Base-by-base conservation (phyloP, 371 early-diverging fungal species). In the Lichtheimia ornata region DNA sequence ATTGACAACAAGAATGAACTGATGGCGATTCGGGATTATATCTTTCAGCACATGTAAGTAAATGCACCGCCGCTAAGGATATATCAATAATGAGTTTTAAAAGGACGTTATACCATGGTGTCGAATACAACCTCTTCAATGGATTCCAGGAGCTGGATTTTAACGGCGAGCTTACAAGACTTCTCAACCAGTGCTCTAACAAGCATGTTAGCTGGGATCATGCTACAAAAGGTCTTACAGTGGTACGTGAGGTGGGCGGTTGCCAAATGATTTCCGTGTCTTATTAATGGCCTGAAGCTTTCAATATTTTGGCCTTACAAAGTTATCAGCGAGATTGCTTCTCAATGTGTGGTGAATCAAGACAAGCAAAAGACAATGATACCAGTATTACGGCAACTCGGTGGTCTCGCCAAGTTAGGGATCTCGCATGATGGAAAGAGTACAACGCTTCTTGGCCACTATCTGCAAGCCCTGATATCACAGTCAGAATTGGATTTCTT, bases 231-330 rank as follows among this genome's bases (percentile, higher is more conserved):
- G 55, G 66, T 9, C 35, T 65, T 17, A 28, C 27, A 22, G 27
- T 24, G 13, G 65, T 65, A 50, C 47, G 65, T 50, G 5, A 42
- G 2, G 7, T 18, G 12, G 15, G 5, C n/a, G n/a, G 56, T 25
- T 25, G 27, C 3, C 30, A 13, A 51, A 30, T n/a, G 25, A 40
- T 12, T 20, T 3, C 43, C 4, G 2, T 49, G 43, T 65, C 20
- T 44, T 28, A 35, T 25, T 28, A 35, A 35, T 11, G 11, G 35
- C 22, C 1, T 18, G 22, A 12, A 72, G 73, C 44, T 73, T 11
- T 63, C 67, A n/a, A 49, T 70, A 0, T 30, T 73, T 45, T 64
- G 65, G 62, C 73, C 73, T 1, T 67, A 62, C 11, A 42, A 62
- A 24, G 66, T 67, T 12, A 27, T 73, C 6, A 28, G 52, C 1